Evolutionary conservation across 2,329 filamentous ascomycete species (phyloP).

Genomic region (Botrytis sinoallii): DNA sequence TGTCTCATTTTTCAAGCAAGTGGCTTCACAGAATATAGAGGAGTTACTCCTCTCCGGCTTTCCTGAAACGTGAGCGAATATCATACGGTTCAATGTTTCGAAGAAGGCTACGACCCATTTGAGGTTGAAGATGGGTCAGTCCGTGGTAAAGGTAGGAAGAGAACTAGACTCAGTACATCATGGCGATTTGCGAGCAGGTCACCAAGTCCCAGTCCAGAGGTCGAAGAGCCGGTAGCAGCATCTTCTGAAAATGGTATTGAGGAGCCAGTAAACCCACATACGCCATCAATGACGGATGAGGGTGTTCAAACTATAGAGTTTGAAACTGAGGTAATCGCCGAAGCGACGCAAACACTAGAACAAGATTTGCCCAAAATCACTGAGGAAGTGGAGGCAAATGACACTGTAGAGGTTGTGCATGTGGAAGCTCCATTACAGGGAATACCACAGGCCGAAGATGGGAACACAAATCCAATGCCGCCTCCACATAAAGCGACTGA

Average conservation of each 20-base stretch:
- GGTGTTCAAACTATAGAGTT: constrained; percentile 43
- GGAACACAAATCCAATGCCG: constrained; percentile 1
- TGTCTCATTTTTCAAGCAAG: constrained; percentile 27
- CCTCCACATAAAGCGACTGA: neutral
- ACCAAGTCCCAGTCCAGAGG: constrained; percentile 58
- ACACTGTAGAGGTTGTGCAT: neutral
- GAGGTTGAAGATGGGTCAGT: constrained; percentile 62
- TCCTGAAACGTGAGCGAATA: constrained; percentile 66
- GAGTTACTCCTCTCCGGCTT: constrained; percentile 79
- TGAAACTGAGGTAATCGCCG: constrained; percentile 29
- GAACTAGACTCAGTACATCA: constrained; percentile 61
- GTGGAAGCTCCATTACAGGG: neutral
- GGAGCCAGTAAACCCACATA: constrained; percentile 25
- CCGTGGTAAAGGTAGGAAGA: constrained; percentile 63
- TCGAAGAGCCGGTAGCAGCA: constrained; percentile 23
- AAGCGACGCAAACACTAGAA: neutral
- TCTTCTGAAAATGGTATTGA: constrained; percentile 14
- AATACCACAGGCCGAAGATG: neutral
- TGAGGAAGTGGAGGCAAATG: neutral
- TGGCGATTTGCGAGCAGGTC: constrained; percentile 76
- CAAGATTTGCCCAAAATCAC: neutral
- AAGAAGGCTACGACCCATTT: constrained; percentile 64
- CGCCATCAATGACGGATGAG: constrained; percentile 40
- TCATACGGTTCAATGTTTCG: constrained; percentile 67
- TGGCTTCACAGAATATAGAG: constrained; percentile 41